Base-by-base conservation (phyloP, 805 yeast genomes). In the Candida alai region DNA sequence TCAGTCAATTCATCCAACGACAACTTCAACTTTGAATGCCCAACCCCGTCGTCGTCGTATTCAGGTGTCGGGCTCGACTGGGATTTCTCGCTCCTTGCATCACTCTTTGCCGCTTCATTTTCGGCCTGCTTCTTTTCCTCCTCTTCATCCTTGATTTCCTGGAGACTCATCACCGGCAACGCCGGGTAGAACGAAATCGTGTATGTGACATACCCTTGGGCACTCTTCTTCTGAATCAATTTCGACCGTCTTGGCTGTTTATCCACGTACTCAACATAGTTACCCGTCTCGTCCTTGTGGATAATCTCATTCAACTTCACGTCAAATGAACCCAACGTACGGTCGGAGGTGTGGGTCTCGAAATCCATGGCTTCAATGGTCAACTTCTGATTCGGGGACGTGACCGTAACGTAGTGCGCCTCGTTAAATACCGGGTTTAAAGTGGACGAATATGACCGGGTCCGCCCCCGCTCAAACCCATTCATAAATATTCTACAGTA, bases 351-450 rank as follows among this genome's bases (percentile, higher is more conserved):
- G 35, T 64, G 72, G 39, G 73, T 73, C 61, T 89, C 90, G 21
- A 83, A 84, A 61, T 93, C 97, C 96, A 93, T 84, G 5, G 80
- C 94, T 55, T 93, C 97, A 36, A 93, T 56, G 2, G 89, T 79
- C 42, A 93, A 60, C 49, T 73, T 80, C 58, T 89, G 97, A 53
- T 83, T 81, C 16, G 87, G 77, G 28, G 90, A 82, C 5, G 94
- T 75, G 12, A 93, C 75, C 4, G 96, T 82, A 19, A 86, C 75
- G 59, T 86, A 93, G 33, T 86, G 65, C 2, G 84, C 70, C 55
- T 88, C 89, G 54, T 89, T 78, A 84, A 87, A 93, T 5, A 76
- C 77, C 5, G 99, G 98, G 43, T 84, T 68, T 47, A 80, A 66
- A 1, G 85, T 78, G 16, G 80, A 74, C 15, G 75, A 79, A 36